Evolutionary conservation across 2,329 filamentous ascomycete genomes (phyloP).

Genomic region (Verticillium albo-atrum): DNA sequence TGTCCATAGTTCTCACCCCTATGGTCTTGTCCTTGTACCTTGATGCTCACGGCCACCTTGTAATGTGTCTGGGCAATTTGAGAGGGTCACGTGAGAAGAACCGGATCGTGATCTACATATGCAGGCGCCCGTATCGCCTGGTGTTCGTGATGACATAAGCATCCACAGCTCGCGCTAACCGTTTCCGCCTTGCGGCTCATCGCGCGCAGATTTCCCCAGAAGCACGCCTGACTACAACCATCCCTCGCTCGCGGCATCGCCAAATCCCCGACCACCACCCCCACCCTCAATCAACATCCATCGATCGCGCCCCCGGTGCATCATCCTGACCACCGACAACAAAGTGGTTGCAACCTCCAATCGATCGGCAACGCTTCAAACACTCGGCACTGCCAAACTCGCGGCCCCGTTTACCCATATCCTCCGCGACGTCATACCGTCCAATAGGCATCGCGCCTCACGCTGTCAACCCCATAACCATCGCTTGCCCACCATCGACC

Average conservation of each 20-base stretch:
- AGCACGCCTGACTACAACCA: slow-evolving; percentile 1
- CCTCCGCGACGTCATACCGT: not conserved
- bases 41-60: too few relatives aligned
- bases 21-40: too few relatives aligned
- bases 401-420: not conserved
- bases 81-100: not conserved
- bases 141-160: not conserved
- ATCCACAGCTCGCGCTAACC: not conserved
- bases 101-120: not conserved
- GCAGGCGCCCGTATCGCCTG: not conserved
- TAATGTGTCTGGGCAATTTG: too few relatives aligned
- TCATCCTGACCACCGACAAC: not conserved
- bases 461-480: not conserved
- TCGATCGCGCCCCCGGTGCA: not conserved
- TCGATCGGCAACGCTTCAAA: not conserved
- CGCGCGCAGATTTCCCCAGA: not conserved
- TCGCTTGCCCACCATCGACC: not conserved
- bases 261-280: not conserved
- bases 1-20: too few relatives aligned
- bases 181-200: not conserved
- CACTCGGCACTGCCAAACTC: not conserved
- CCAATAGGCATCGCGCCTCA: not conserved
- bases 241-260: not conserved
- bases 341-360: not conserved
- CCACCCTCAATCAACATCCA: not conserved